Conservation (phyloP, 2,329 filamentous ascomycete species). For the Talaromyces sp. region DNA sequence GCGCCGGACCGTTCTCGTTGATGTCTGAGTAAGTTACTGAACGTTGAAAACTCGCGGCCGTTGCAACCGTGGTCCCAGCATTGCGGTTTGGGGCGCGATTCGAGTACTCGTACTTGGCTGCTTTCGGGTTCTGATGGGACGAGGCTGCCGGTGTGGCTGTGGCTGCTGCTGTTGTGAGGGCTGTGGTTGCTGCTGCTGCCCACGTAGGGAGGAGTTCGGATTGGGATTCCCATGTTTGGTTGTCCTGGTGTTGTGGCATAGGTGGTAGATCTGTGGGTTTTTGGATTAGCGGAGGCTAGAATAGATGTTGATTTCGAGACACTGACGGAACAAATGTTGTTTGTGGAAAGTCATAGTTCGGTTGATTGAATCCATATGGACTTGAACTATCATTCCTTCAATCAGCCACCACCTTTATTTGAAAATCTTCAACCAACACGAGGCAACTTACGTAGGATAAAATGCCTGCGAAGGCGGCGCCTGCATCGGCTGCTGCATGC, state of each 20-base stretch:
- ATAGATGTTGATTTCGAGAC: too few relatives aligned
- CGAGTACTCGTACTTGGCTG: slow-evolving; percentile 65
- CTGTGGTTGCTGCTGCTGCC: slow-evolving; percentile 11
- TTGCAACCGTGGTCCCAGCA: slow-evolving; percentile 98
- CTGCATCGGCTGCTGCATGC: slow-evolving; percentile 21
- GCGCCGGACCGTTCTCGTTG: slow-evolving; percentile 93
- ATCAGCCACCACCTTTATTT: background rate
- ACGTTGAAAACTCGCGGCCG: slow-evolving; percentile 90
- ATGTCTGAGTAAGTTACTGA: slow-evolving; percentile 89
- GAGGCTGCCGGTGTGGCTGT: slow-evolving; percentile 14
- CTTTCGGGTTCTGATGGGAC: slow-evolving; percentile 40
- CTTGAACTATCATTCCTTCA: slow-evolving; percentile 26
- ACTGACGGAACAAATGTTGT: slow-evolving; percentile 34
- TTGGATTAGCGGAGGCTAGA: background rate
- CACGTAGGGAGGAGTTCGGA: slow-evolving; percentile 25
- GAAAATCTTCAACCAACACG: slow-evolving; percentile 10
- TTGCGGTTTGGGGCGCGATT: slow-evolving; percentile 83
- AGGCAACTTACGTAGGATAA: slow-evolving; percentile 26
- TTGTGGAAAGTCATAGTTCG: slow-evolving; percentile 36
- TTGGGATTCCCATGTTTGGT: slow-evolving; percentile 11
- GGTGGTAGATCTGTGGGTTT: slow-evolving; percentile 7
- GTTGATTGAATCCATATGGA: slow-evolving; percentile 36
- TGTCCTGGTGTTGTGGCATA: slow-evolving; percentile 13
- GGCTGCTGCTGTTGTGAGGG: slow-evolving; percentile 1
- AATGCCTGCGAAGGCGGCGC: slow-evolving; percentile 27